Percentiles rank a stretch among this genome's conserved stretches.
Conservation (phyloP, 768 basidiomycete species). For the Goffeauzyma gilvescens region DNA sequence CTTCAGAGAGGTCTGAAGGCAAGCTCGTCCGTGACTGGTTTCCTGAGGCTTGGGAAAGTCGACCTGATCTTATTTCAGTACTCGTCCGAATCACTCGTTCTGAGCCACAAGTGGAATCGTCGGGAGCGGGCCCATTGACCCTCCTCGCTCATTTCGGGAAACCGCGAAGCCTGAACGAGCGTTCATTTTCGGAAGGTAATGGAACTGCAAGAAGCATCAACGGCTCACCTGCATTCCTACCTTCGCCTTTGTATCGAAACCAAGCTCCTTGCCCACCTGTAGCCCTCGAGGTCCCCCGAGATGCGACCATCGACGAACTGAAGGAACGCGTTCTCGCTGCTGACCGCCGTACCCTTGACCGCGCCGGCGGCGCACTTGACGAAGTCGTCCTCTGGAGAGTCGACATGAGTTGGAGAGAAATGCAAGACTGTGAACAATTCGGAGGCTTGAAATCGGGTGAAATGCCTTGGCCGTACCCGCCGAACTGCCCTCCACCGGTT, state of each 20-base stretch:
- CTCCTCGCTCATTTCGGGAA: background rate
- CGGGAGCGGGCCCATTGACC: constrained; percentile 1
- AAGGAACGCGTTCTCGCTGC: constrained; percentile 17
- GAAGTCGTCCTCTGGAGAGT: constrained; percentile 24
- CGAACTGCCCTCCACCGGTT: constrained; percentile 19
- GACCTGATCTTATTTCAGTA: constrained; percentile 18
- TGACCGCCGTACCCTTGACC: no score
- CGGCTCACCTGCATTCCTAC: background rate
- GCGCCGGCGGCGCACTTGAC: constrained; percentile 7
- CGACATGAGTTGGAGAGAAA: constrained; percentile 27
- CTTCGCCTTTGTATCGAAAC: no score
- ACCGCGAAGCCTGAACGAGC: no score
- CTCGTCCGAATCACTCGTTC: constrained; percentile 18
- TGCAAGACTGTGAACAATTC: constrained; percentile 22
- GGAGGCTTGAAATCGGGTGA: constrained; percentile 23
- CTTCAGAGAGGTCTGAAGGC: background rate
- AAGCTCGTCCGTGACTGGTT: constrained; percentile 1
- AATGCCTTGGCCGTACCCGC: constrained; percentile 32
- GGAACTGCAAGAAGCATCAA: constrained; percentile 10
- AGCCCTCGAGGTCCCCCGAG: constrained; percentile 16
- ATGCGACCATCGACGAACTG: constrained; percentile 16
- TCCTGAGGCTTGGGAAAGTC: constrained; percentile 1
- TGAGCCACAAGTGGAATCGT: background rate
- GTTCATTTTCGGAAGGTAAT: no score
- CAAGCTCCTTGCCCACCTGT: constrained; percentile 11